Conservation (phyloP, 768 basidiomycete genomes). For the Rhodocollybia butyracea region DNA sequence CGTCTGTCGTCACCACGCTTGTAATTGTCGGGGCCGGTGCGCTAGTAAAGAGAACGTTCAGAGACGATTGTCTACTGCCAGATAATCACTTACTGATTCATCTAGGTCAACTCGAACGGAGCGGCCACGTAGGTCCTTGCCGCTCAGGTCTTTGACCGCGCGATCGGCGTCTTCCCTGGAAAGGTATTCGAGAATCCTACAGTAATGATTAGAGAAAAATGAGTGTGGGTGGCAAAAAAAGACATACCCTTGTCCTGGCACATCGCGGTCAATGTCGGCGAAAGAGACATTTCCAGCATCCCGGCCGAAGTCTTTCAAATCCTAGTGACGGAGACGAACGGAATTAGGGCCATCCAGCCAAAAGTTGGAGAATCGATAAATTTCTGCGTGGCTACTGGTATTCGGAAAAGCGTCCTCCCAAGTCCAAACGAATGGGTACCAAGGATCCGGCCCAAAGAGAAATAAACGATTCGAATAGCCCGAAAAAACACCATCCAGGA, state of each 20-base stretch:
- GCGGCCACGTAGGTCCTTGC: constrained; percentile 83
- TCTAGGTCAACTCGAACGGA: constrained; percentile 70
- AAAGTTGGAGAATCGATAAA: constrained; percentile 10
- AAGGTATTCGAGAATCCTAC: constrained; percentile 87
- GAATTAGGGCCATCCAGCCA: constrained; percentile 40
- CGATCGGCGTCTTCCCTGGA: constrained; percentile 88
- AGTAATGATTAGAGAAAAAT: background rate
- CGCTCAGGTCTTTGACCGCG: constrained; percentile 85
- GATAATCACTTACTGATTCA: constrained; percentile 45
- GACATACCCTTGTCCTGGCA: constrained; percentile 80
- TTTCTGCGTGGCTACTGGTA: background rate
- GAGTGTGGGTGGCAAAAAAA: constrained; percentile 1
- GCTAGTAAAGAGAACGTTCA: constrained; percentile 34
- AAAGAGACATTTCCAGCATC: constrained; percentile 91
- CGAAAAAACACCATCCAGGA: constrained; percentile 14
- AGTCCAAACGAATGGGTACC: constrained; percentile 5
- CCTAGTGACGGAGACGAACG: constrained; percentile 54
- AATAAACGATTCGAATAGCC: constrained; percentile 21
- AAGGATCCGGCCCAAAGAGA: constrained; percentile 4
- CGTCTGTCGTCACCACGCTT: constrained; percentile 60
- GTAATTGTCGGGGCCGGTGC: constrained; percentile 68
- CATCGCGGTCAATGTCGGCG: constrained; percentile 90
- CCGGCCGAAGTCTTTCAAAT: constrained; percentile 96
- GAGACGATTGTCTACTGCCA: constrained; percentile 6
- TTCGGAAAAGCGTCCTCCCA: constrained; percentile 3